Percentiles rank a stretch among this genome's conserved stretches.
Evolutionary conservation across 164 flowering plant genomes (phyloP).

Genomic region (Piper betle): DNA sequence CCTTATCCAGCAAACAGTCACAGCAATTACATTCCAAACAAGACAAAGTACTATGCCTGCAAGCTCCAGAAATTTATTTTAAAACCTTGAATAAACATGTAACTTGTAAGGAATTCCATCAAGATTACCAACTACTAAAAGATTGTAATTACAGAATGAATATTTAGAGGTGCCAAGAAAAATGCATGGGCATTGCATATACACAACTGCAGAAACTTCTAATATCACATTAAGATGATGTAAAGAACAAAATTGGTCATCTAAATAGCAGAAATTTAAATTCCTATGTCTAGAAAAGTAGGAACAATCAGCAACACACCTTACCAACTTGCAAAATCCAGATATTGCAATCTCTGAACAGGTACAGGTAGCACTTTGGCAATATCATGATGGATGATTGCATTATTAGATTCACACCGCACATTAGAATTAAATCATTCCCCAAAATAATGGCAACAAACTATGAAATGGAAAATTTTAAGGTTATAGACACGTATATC

Average conservation of each 20-base stretch:
- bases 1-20: slow-evolving; percentile 70
- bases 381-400: slow-evolving; percentile 94
- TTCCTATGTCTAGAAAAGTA: no score
- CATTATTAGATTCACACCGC: slow-evolving; percentile 1
- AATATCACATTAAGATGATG: not conserved
- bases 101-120: no score
- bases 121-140: no score
- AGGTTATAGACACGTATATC: not conserved
- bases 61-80: not conserved
- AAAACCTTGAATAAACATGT: no score
- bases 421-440: not conserved
- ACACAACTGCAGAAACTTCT: not conserved
- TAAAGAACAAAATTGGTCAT: no score
- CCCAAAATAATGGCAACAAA: no score
- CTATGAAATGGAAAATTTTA: not conserved
- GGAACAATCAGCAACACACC: no score
- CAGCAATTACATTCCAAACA: slow-evolving; percentile 68
- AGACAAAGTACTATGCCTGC: slow-evolving; percentile 88
- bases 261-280: no score
- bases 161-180: no score
- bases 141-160: no score
- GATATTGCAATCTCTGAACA: slow-evolving; percentile 90
- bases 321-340: slow-evolving; percentile 99
- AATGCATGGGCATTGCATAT: no score
- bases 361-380: slow-evolving; percentile 85